Evolutionary conservation across 257 asterid genomes (phyloP), one percentile per base, ranked within the genome.

Genomic region (Primulina tabacum): DNA sequence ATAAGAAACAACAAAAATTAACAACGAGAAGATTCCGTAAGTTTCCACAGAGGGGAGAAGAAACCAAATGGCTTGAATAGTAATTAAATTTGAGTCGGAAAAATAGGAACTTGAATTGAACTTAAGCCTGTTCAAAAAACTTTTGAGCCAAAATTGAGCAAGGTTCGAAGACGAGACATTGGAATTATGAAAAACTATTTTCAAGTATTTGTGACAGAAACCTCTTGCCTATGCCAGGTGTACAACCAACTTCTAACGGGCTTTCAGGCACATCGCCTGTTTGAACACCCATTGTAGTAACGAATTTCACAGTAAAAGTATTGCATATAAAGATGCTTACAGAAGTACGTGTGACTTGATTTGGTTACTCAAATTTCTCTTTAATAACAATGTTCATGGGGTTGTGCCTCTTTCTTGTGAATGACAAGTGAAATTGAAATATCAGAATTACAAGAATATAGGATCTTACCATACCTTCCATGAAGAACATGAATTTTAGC

Each of bases 401-500:
- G 53, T 14, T 3, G 6, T 11, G 53, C 53, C 53, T 11, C 53
- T 43, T 38, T 43, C 53, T 12, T n/a, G n/a, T 43, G n/a, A 43
- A 43, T 43, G 53, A 14, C 53, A 11, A 14, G n/a, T 14, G 53
- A 43, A 12, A 43, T 43, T 6, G n/a, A 43, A 43, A 11, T 43
- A 43, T 5, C 53, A 43, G 53, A 38, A 38, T 38, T 43, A 43
- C 53, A 43, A 43, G 53, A 12, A 43, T 43, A 43, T 43, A 43
- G 53, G 53, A 43, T 43, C 53, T 43, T 43, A 43, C 53, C 53
- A 68, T 83, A 91, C 97, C 95, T 88, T 71, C 97, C 96, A 65
- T 92, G 97, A 87, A 83, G 81, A 78, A 92, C 79, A 75, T 87
- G 75, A 2, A 92, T 72, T 89, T 89, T 79, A 40, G 89, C 95